Evolutionary conservation across 2,329 filamentous ascomycete genomes (phyloP).

Genomic region (Coniochaeta pulveracea): DNA sequence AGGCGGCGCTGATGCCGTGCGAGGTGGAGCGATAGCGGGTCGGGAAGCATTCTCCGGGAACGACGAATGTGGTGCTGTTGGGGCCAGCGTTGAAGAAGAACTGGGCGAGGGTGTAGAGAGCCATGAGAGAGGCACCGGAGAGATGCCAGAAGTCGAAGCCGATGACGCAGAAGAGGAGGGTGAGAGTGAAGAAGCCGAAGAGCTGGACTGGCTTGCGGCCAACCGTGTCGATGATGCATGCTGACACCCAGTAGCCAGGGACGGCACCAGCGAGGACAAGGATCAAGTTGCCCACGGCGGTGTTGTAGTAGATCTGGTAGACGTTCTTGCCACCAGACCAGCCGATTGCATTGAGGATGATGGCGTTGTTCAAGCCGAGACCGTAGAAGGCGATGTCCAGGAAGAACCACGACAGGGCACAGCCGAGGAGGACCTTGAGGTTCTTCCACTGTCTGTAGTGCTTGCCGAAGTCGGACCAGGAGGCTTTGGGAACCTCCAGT

Average conservation of each 20-base stretch:
- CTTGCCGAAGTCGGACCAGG: conserved; percentile 52
- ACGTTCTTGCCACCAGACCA: conserved; percentile 53
- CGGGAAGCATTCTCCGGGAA: conserved; percentile 45
- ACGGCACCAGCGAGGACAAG: conserved; percentile 66
- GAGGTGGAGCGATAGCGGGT: conserved; percentile 46
- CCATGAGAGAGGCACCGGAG: conserved; percentile 36
- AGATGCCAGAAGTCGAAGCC: conserved; percentile 47
- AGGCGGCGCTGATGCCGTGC: conserved; percentile 55
- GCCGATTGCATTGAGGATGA: conserved; percentile 62
- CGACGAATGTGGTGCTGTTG: conserved; percentile 55
- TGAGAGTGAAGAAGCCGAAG: conserved; percentile 48
- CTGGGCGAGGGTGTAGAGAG: conserved; percentile 51
- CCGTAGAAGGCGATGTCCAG: conserved; percentile 62
- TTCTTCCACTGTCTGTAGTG: conserved; percentile 64
- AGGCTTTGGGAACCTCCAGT: conserved; percentile 56
- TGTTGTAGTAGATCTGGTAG: conserved; percentile 59
- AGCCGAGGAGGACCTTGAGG: conserved; percentile 60
- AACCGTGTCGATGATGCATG: conserved; percentile 61
- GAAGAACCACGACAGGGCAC: conserved; percentile 74
- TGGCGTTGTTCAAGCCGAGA: conserved; percentile 63
- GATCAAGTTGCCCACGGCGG: conserved; percentile 67
- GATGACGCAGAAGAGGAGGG: conserved; percentile 48
- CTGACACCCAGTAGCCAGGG: conserved; percentile 70
- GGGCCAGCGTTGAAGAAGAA: conserved; percentile 58
- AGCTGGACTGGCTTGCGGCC: conserved; percentile 70